A percentile compares a stretch with the other conserved stretches of the same genome.
Conservation (phyloP, 108 stramenopile species). For the Parmales sp. region DNA sequence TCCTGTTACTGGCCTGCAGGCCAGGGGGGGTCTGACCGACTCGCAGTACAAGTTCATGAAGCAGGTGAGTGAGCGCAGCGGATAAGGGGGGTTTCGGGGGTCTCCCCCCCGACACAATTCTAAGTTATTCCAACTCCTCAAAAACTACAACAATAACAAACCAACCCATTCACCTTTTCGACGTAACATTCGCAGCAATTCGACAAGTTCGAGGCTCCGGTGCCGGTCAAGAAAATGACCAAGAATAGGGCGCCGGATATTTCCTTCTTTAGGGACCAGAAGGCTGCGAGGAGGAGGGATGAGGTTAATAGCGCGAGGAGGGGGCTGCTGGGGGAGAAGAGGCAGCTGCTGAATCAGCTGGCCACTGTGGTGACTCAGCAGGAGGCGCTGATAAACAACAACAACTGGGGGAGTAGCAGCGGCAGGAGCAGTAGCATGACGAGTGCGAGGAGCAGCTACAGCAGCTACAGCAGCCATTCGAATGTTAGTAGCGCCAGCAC, state of each 20-base stretch:
- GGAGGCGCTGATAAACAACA: neutral
- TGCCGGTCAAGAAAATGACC: neutral
- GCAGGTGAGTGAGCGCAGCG: no score
- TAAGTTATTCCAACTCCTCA: no score
- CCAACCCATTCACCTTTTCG: no score
- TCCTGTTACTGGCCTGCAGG: neutral
- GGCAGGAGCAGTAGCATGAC: neutral
- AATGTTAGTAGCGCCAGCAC: neutral
- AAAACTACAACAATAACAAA: no score
- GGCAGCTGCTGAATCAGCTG: neutral
- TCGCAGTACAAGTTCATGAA: conserved; percentile 7
- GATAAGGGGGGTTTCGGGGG: no score
- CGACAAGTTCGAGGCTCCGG: conserved; percentile 10
- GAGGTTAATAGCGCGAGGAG: neutral
- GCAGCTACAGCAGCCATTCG: conserved; percentile 2
- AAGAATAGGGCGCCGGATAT: neutral
- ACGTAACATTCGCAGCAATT: no score
- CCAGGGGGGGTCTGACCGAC: conserved; percentile 7
- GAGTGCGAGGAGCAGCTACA: conserved; percentile 6
- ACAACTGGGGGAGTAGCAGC: neutral
- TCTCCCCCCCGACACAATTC: no score
- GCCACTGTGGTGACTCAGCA: neutral
- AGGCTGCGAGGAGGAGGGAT: no score
- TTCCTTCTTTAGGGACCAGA: neutral
- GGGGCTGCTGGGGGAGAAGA: neutral